Conservation (phyloP, 345 rosid genomes). For the Balakata baccata region DNA sequence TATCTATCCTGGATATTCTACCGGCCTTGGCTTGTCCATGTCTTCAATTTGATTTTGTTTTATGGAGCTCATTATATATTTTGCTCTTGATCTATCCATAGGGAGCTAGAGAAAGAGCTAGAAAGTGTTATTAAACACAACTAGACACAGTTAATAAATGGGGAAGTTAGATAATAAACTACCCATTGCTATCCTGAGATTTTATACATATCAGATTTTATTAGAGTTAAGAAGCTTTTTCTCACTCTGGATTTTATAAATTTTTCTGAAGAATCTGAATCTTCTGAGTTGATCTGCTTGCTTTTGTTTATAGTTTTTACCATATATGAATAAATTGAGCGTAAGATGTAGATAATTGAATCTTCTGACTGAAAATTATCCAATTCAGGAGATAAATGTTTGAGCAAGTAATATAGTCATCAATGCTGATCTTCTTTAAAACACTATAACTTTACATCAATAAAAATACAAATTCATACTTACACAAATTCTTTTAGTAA, state of each 20-base stretch:
- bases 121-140: too few species aligned
- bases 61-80: too few species aligned
- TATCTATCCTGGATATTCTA: too few species aligned
- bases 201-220: background rate
- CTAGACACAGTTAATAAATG: background rate
- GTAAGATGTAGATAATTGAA: background rate
- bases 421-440: background rate
- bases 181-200: background rate
- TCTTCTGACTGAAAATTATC: background rate
- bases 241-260: background rate
- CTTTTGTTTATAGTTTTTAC: background rate
- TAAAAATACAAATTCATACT: slow-evolving; percentile 20
- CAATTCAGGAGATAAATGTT: background rate
- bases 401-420: background rate
- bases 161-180: background rate
- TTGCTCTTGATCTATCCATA: too few species aligned
- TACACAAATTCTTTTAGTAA: slow-evolving; percentile 18
- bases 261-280: background rate
- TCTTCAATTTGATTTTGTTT: too few species aligned
- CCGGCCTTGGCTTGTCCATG: too few species aligned
- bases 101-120: too few species aligned
- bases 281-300: background rate
- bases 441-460: slow-evolving; percentile 9
- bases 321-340: background rate
- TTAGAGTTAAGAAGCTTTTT: background rate